Evolutionary conservation across 306 rosid species (phyloP).

Genomic region (Adenanthera pavonina): DNA sequence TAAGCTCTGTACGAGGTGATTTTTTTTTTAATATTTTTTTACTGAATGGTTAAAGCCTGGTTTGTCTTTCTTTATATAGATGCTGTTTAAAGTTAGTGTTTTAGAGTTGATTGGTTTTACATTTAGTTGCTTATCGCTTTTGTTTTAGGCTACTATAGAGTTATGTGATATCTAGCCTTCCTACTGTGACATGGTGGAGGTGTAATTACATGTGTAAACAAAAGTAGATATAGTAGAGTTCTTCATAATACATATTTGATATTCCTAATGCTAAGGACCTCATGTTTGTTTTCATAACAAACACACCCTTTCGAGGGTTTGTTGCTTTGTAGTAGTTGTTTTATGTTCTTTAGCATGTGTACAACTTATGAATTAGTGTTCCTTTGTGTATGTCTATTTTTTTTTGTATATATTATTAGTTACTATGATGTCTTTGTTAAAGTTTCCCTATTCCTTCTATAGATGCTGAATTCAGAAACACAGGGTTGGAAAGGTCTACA

Average conservation of each 20-base stretch:
- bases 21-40: too few relatives aligned
- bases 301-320: not conserved
- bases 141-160: not conserved
- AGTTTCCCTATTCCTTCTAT: not conserved
- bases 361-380: constrained; percentile 14
- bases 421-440: constrained; percentile 6
- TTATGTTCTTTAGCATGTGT: not conserved
- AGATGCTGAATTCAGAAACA: constrained; percentile 87
- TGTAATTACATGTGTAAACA: not conserved
- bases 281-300: not conserved
- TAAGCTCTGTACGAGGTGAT: too few relatives aligned
- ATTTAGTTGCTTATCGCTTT: not conserved
- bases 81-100: not conserved
- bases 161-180: not conserved
- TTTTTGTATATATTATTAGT: not conserved
- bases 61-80: not conserved
- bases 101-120: not conserved
- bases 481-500: constrained; percentile 95
- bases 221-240: not conserved
- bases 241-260: not conserved
- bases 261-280: not conserved
- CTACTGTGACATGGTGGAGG: not conserved
- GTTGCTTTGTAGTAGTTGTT: not conserved
- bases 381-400: not conserved
- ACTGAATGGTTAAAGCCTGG: not conserved